Evolutionary conservation across 2,329 filamentous ascomycete species (phyloP), one percentile per base, ranked within the genome.

Genomic region (Aulographum hederae): DNA sequence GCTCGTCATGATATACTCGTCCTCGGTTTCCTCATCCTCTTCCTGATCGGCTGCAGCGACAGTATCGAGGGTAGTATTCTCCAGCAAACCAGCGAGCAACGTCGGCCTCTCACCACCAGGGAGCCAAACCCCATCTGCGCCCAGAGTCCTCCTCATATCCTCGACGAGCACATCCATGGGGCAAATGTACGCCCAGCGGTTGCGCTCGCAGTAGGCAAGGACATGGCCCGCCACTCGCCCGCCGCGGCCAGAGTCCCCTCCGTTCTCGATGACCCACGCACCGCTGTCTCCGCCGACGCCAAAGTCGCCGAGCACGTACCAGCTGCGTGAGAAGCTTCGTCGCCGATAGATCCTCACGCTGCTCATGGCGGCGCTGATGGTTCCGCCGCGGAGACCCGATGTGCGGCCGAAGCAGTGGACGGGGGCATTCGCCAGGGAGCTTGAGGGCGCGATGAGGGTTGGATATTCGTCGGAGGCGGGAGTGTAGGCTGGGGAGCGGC

Each of bases 401-500:
- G 85, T 93, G 13, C 86, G 73, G 3, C 84, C 86, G 41, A 84
- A 74, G 48, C 84, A 93, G 48, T 92, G 82, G 0, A 95, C 86
- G 32, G 74, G 65, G 32, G 84, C 60, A 1, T 79, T 78, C 1
- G 78, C 74, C 0, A 95, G 63, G 2, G 63, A 64, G 17, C 60
- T 63, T 19, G 58, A 68, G 15, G 65, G 66, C 6, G 64, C 72
- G 28, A 75, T 69, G 18, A 63, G 64, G 27, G 62, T 65, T 5
- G 74, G 68, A 39, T 70, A 51, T 32, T 54, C 50, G 45, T 47
- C 53, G 35, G 56, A 46, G 15, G 51, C 50, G 3, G 46, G 42
- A 2, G 39, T 45, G 34, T 52, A 53, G 29, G 17, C 13, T 5
- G 46, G 41, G 3, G 45, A 41, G 26, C 52, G 41, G 19, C 42